Evolutionary conservation across 257 asterid species (phyloP).

Genomic region (Ajuga chamaepitys): DNA sequence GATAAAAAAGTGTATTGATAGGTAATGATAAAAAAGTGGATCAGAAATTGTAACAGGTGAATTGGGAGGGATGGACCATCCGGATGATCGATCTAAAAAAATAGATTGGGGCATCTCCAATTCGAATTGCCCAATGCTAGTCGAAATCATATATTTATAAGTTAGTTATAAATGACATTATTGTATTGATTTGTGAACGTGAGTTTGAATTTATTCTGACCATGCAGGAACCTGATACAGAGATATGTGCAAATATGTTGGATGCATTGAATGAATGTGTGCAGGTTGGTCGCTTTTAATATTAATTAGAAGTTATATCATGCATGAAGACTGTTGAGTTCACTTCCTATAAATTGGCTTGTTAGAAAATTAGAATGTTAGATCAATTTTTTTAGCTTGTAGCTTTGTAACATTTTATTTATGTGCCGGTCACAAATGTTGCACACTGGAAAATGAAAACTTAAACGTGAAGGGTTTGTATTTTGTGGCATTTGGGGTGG

Average conservation of each 20-base stretch:
- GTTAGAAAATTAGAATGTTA: not conserved
- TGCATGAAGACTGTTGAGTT: not conserved
- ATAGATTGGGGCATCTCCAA: too few species aligned
- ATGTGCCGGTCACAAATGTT: not conserved
- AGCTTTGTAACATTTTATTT: not conserved
- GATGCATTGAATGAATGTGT: slow-evolving; percentile 75
- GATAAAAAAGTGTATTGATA: too few species aligned
- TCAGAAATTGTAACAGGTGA: too few species aligned
- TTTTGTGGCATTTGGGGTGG: too few species aligned
- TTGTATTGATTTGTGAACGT: too few species aligned
- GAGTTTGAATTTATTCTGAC: slow-evolving; percentile 9
- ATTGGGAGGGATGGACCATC: too few species aligned
- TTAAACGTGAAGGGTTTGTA: too few species aligned
- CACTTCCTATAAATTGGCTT: not conserved
- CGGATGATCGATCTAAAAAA: too few species aligned
- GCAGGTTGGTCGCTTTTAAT: slow-evolving; percentile 41
- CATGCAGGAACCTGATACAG: slow-evolving; percentile 86
- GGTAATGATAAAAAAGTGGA: too few species aligned
- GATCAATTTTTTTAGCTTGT: not conserved
- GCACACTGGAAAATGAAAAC: not conserved
- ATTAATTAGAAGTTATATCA: not conserved
- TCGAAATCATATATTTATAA: too few species aligned
- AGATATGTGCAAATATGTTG: slow-evolving; percentile 72
- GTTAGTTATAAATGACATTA: too few species aligned
- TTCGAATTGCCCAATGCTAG: too few species aligned